Evolutionary conservation across 2,329 filamentous ascomycete species (phyloP).

Genomic region (Nannizziopsis barbatae): DNA sequence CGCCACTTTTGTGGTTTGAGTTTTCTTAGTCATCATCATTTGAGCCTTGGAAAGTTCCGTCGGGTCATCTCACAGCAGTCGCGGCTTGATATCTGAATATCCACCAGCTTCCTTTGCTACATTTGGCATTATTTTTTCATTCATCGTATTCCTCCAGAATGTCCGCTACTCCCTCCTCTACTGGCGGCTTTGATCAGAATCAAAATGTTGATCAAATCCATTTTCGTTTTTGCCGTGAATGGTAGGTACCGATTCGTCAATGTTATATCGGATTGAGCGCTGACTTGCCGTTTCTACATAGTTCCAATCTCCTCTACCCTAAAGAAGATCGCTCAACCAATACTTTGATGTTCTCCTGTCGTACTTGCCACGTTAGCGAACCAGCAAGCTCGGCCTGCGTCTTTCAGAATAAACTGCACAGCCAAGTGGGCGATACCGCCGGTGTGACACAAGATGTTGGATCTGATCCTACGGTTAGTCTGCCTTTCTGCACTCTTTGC

Average conservation of each 20-base stretch:
- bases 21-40: no score
- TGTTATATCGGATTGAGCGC: background rate
- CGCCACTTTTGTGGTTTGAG: no score
- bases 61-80: no score
- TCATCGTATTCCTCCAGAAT: constrained; percentile 18
- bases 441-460: constrained; percentile 96
- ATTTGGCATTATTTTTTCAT: no score
- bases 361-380: constrained; percentile 86
- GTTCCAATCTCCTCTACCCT: constrained; percentile 94
- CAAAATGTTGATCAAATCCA: constrained; percentile 61
- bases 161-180: constrained; percentile 35
- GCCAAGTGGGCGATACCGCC: constrained; percentile 83
- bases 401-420: constrained; percentile 89
- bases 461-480: constrained; percentile 96
- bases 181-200: constrained; percentile 28
- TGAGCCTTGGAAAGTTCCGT: no score
- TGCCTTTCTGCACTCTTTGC: constrained; percentile 48
- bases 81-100: no score
- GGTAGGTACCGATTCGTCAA: constrained; percentile 40
- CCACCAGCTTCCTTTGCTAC: no score
- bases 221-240: constrained; percentile 97
- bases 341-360: constrained; percentile 87
- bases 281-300: constrained; percentile 26
- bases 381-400: constrained; percentile 79
- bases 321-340: constrained; percentile 80